Evolutionary conservation across 2,329 filamentous ascomycete genomes (phyloP).

Genomic region (Alternaria metachromatica): DNA sequence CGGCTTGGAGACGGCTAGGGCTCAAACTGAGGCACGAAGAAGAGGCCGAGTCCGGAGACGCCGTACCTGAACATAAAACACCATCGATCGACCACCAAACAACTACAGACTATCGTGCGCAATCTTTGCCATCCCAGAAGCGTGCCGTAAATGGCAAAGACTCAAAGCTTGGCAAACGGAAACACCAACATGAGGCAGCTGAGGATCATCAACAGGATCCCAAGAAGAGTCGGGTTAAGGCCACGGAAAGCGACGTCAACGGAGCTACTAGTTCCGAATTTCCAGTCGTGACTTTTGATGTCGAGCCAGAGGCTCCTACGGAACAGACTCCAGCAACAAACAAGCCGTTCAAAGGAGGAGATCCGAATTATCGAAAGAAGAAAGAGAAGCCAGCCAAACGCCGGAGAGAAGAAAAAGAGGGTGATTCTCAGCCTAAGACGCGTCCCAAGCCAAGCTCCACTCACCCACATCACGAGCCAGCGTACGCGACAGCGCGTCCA

Average conservation of each 20-base stretch:
- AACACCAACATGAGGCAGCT: conserved; percentile 39
- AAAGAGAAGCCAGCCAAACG: conserved; percentile 29
- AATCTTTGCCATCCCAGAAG: conserved; percentile 19
- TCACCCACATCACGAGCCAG: conserved; percentile 32
- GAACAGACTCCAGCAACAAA: conserved; percentile 16
- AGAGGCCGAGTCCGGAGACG: conserved; percentile 47
- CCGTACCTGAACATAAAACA: conserved; percentile 27
- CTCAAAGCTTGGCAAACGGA: conserved; percentile 47
- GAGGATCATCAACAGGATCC: conserved; percentile 26
- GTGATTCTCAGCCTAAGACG: conserved; percentile 10
- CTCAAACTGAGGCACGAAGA: conserved; percentile 63
- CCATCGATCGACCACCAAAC: conserved; percentile 18
- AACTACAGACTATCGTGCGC: conserved; percentile 9
- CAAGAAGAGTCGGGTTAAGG: conserved; percentile 37
- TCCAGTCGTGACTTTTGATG: conserved; percentile 8
- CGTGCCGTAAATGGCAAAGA: conserved; percentile 32
- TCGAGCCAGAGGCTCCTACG: conserved; percentile 2
- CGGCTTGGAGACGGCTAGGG: conserved; percentile 67
- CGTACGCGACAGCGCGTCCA: conserved; percentile 13
- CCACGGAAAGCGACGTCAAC: conserved; percentile 6
- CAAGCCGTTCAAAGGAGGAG: conserved; percentile 37
- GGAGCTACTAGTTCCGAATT: conserved; percentile 1
- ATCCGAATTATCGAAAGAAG: conserved; percentile 47
- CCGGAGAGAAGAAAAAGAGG: conserved; percentile 21
- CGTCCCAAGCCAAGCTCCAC: conserved; percentile 14